phyloP scores from a whole-genome alignment of 176 grass and related monocot species.

The Areca catechu region DNA sequence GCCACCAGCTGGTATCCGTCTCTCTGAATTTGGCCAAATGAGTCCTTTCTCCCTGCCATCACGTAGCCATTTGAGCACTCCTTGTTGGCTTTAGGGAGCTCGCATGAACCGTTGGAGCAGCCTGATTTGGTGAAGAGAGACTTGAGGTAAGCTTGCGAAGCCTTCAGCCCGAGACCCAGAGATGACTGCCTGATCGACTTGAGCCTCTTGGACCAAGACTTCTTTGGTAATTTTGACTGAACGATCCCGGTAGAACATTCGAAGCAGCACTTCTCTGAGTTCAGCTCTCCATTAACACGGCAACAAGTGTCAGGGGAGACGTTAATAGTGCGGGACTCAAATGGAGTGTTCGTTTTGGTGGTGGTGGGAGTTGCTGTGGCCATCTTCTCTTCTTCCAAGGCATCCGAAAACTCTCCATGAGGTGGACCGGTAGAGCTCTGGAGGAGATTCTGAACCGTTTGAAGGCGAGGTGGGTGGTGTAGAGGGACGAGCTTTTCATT shows the following conservation, averaged over 20 bases:
- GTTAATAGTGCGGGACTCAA: conserved; percentile 38
- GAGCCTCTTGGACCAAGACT: conserved; percentile 20
- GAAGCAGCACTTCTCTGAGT: conserved; percentile 9
- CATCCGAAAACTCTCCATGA: too few species aligned
- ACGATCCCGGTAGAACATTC: neutral
- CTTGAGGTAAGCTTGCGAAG: conserved; percentile 35
- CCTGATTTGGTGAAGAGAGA: conserved; percentile 38
- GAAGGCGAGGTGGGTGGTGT: conserved; percentile 1
- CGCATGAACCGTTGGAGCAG: conserved; percentile 26
- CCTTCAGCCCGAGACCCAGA: conserved; percentile 31
- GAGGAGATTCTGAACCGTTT: conserved; percentile 6
- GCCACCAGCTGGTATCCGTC: neutral
- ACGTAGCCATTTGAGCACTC: conserved; percentile 1
- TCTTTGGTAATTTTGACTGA: neutral
- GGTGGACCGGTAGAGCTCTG: neutral
- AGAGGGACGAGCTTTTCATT: conserved; percentile 18
- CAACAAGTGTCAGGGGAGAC: conserved; percentile 13
- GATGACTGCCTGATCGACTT: conserved; percentile 3
- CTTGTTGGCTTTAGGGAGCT: neutral
- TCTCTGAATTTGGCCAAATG: conserved; percentile 1
- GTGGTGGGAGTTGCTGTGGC: neutral
- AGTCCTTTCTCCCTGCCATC: neutral
- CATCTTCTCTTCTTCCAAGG: too few species aligned
- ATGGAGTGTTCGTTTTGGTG: neutral
- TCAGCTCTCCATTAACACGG: conserved; percentile 3